phyloP scores from a whole-genome alignment of 192 early-diverging fungal species.

The Phycomyces nitens region DNA sequence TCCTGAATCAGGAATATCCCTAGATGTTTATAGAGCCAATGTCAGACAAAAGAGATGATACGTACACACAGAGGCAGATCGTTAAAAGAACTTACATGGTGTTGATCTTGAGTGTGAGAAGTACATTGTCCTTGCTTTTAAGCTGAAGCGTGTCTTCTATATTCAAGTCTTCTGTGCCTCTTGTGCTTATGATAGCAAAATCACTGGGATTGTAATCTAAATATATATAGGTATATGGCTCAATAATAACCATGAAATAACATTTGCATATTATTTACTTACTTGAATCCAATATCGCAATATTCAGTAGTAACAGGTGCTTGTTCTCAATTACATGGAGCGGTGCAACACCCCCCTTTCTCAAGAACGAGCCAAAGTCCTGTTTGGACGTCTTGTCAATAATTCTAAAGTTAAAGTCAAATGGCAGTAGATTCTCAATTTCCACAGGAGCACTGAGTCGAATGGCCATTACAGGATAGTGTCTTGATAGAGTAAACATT shows the following conservation, averaged over 20 bases:
- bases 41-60: too few relatives aligned
- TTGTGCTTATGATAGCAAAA: slow-evolving; percentile 81
- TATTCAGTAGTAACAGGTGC: slow-evolving; percentile 71
- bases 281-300: slow-evolving; percentile 73
- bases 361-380: slow-evolving; percentile 61
- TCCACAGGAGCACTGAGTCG: slow-evolving; percentile 75
- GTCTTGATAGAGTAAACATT: slow-evolving; percentile 11
- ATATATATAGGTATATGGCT: background rate
- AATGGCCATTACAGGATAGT: slow-evolving; percentile 78
- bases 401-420: slow-evolving; percentile 76
- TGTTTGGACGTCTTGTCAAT: slow-evolving; percentile 70
- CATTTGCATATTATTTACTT: background rate
- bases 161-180: slow-evolving; percentile 70
- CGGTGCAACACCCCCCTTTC: slow-evolving; percentile 67
- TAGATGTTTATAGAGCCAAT: slow-evolving; percentile 9
- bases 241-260: too few relatives aligned
- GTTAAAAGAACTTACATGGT: slow-evolving; percentile 40
- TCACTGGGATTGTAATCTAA: slow-evolving; percentile 68
- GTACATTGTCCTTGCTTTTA: slow-evolving; percentile 58
- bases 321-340: slow-evolving; percentile 83
- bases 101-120: slow-evolving; percentile 62
- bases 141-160: slow-evolving; percentile 74
- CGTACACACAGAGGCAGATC: background rate
- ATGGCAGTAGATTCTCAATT: slow-evolving; percentile 94
- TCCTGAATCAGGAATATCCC: slow-evolving; percentile 60